Base-by-base conservation (phyloP, 768 basidiomycete genomes). In the Psilocybe cyanescens region DNA sequence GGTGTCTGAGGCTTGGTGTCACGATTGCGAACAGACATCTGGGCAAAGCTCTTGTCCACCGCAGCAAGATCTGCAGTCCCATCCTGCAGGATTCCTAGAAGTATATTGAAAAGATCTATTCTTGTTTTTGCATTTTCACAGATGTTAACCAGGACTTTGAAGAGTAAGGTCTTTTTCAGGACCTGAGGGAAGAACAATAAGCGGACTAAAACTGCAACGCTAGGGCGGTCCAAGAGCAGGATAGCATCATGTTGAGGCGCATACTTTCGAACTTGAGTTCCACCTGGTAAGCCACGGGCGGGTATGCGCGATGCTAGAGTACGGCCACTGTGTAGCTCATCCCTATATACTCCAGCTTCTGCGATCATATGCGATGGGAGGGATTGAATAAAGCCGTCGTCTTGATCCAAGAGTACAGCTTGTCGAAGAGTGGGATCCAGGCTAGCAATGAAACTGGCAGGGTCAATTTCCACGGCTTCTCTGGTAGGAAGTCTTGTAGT, bases 131-230 rank as follows among this genome's bases (percentile, higher is more conserved):
- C 79, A 71, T 99, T 99, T 77, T 99, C 96, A 77, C 95, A 99
- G 7, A 99, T 82, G 71, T 99, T 97, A 64, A 94, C 89, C 37
- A 99, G 86, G 1, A 97, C 89, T 70, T 90, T 92, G 73, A 94
- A 93, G 11, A 99, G 82, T 24, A 92, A 76, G 52, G 85, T 90
- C 77, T 94, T 95, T 76, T 87, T 88, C 61, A 94, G 79, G 19
- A 95, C 89, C 66, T 97, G 94, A 3, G 97, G 97, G 83, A 95
- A 97, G 82, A 99, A 99, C 19, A 99, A 83, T 7, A 99, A 85
- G 55, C 96, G 88, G 45, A 98, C 88, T 16, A 99, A 86, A 24
- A 90, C 89, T 0, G 95, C 92, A 49, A 99, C 85, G 12, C 95
- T 94, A 5, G 85, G 74, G 68, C 93, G 97, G 72, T 99, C 97